phyloP scores from a whole-genome alignment of 495 filamentous ascomycete genomes.

The Talaromyces wortmannii region DNA sequence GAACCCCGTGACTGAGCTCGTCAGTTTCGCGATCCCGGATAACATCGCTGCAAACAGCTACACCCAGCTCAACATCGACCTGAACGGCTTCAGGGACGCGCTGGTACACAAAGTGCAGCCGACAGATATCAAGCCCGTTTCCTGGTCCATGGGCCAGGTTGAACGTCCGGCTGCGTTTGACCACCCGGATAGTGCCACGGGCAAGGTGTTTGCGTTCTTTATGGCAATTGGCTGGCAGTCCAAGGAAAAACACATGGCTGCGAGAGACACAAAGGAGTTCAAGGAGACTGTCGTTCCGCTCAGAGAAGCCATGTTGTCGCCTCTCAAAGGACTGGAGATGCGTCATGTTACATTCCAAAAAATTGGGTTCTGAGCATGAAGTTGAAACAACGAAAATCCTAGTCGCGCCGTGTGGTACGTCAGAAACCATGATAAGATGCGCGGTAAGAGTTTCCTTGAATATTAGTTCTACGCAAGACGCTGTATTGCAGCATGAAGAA shows the following conservation, averaged over 20 bases:
- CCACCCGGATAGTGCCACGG: slow-evolving; percentile 26
- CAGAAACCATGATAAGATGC: neutral
- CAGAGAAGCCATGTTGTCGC: slow-evolving; percentile 24
- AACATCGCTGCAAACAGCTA: slow-evolving; percentile 15
- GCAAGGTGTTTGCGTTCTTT: slow-evolving; percentile 29
- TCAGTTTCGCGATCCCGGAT: slow-evolving; percentile 21
- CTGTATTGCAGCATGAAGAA: neutral
- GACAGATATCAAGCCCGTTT: slow-evolving; percentile 25
- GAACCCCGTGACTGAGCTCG: slow-evolving; percentile 36
- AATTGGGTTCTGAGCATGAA: slow-evolving; percentile 11
- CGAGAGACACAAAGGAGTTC: slow-evolving; percentile 40
- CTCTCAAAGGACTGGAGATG: slow-evolving; percentile 31
- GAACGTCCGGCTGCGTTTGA: slow-evolving; percentile 31
- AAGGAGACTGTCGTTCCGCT: slow-evolving; percentile 26
- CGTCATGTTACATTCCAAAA: slow-evolving; percentile 35
- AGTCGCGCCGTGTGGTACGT: neutral
- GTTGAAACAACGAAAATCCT: neutral
- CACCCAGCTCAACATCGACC: slow-evolving; percentile 14
- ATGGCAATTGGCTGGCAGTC: slow-evolving; percentile 47
- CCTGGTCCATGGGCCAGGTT: slow-evolving; percentile 36
- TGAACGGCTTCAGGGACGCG: slow-evolving; percentile 26
- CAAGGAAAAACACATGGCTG: slow-evolving; percentile 42
- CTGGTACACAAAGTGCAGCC: slow-evolving; percentile 19
- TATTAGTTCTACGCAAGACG: neutral
- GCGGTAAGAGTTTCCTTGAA: neutral